Base-by-base conservation (phyloP, 129 eudicot species). In the Smallanthus sonchifolius region DNA sequence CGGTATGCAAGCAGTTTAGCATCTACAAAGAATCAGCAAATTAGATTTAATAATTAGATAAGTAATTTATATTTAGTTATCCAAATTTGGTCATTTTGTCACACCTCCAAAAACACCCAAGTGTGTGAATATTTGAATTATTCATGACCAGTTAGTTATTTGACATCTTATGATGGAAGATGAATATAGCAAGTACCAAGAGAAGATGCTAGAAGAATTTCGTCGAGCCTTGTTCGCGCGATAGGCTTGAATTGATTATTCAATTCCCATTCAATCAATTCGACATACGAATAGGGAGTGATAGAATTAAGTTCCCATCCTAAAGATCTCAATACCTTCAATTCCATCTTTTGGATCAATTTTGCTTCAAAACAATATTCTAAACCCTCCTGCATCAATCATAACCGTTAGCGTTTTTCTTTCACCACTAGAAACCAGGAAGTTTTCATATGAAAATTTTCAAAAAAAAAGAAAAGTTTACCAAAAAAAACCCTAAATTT, bases 281-380 rank as follows among this genome's bases (percentile, higher is more conserved):
- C 89, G 2, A 75, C 61, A 42, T 82, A 91, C 17, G 94, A 82
- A 36, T 67, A 79, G 11, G 94, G 70, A 20, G 94, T 91, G 63
- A 52, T 57, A 6, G 84, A 76, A 37, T 75, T 73, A 48, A 91
- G 77, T 40, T 81, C 82, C 96, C 96, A 91, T 7, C 79, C 75
- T 63, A 91, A 44, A 5, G 78, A 69, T 63, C 80, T 73, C 75
- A 91, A 8, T 2, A 91, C 40, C 14, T 72, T 78, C 79, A 87
- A 42, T 77, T 91, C 96, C 96, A 91, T 85, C 73, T 77, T 78
- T 65, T 83, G 83, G 48, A 85, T 78, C 72, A 82, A 20, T 47
- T 73, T 71, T 72, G 86, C 67, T 17, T 81, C 81, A 56, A 85
- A 91, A 6, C 43, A 64, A 45, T 84, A 43, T 38, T 85, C 90